A percentile compares a stretch with the other conserved stretches of the same genome.
Conservation (phyloP, 306 rosid genomes). For the Senna siamea region DNA sequence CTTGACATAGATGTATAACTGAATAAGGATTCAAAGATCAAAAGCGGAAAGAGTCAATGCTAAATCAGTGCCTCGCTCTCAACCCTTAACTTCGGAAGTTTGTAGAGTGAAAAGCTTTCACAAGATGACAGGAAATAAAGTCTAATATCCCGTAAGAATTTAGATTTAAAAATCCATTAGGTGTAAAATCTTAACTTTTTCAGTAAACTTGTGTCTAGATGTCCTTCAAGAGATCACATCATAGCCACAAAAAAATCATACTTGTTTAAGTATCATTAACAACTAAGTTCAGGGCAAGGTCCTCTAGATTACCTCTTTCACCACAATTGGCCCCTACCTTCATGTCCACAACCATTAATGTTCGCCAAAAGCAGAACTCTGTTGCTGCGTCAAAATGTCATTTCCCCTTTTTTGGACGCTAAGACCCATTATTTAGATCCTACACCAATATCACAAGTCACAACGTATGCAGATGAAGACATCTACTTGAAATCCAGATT, state of each 20-base stretch:
- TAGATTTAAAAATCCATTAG: neutral
- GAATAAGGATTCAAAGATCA: neutral
- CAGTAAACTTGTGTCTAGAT: neutral
- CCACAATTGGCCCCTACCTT: neutral
- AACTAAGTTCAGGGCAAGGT: too few species aligned
- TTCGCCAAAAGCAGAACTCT: neutral
- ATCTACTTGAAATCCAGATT: too few species aligned
- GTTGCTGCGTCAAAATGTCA: neutral
- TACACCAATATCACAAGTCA: too few species aligned
- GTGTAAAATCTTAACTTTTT: neutral
- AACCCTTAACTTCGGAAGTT: neutral
- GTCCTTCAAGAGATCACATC: neutral
- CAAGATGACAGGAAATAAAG: neutral
- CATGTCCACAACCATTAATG: neutral
- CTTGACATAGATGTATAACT: too few species aligned
- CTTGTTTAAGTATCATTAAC: too few species aligned
- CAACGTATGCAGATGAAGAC: too few species aligned
- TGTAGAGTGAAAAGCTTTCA: neutral
- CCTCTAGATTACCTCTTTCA: neutral
- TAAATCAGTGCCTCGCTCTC: conserved; percentile 1
- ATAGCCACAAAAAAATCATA: neutral
- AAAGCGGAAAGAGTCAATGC: neutral
- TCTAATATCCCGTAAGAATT: neutral
- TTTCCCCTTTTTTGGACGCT: neutral
- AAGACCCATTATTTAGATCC: too few species aligned